A percentile compares a stretch with the other conserved stretches of the same genome.
Conservation (phyloP, 148 eudicot genomes). For the Suaeda aralocaspica region DNA sequence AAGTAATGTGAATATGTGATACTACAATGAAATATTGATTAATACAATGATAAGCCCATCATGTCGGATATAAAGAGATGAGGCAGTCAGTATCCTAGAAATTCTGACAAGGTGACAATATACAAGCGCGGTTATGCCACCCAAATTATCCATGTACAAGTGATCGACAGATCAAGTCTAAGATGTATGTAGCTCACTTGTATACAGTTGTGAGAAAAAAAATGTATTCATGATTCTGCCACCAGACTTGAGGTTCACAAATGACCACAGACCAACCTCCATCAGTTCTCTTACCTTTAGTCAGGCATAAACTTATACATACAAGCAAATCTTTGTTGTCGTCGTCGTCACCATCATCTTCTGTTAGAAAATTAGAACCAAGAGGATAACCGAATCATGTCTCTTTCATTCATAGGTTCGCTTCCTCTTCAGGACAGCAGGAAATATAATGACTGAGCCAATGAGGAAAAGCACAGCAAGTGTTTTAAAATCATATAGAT, state of each 20-base stretch:
- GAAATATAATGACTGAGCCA: constrained; percentile 62
- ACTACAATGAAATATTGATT: constrained; percentile 15
- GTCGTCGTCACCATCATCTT: constrained; percentile 7
- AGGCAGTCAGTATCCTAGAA: background rate
- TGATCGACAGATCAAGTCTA: background rate
- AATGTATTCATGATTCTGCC: constrained; percentile 13
- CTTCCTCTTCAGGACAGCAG: constrained; percentile 88
- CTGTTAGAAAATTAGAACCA: constrained; percentile 5
- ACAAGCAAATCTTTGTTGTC: background rate
- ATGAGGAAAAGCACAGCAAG: constrained; percentile 83
- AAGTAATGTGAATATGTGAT: background rate
- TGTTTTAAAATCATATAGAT: constrained; percentile 90
- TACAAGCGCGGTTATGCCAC: background rate
- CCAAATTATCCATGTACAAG: background rate
- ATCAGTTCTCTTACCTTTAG: background rate
- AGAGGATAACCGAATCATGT: background rate
- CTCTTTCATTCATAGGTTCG: constrained; percentile 62
- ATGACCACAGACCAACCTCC: constrained; percentile 4
- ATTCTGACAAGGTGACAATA: background rate
- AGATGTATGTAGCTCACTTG: background rate
- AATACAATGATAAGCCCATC: constrained; percentile 8
- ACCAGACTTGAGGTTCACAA: constrained; percentile 7
- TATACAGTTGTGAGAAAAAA: background rate
- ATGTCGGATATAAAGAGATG: background rate
- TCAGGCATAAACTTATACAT: background rate